Percentiles rank a stretch among this genome's conserved stretches.
Conservation (phyloP, 2,329 filamentous ascomycete species). For the Apiospora koreana region DNA sequence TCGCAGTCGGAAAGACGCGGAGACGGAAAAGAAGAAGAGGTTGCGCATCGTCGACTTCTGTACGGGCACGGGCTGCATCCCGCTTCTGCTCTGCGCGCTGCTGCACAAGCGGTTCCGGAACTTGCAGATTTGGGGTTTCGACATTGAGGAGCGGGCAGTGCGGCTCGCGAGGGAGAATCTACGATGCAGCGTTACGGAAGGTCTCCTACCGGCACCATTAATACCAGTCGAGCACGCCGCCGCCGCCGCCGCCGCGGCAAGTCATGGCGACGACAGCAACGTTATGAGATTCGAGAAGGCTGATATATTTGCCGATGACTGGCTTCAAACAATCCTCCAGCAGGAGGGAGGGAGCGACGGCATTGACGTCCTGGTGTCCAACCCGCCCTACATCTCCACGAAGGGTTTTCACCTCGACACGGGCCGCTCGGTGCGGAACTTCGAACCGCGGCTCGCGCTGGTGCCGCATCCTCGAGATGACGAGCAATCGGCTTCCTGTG, state of each 20-base stretch:
- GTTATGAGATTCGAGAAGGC: constrained; percentile 47
- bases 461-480: constrained; percentile 49
- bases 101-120: constrained; percentile 43
- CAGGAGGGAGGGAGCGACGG: background rate
- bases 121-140: constrained; percentile 62
- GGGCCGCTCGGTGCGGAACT: constrained; percentile 73
- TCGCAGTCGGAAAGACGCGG: constrained; percentile 14
- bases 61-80: constrained; percentile 88
- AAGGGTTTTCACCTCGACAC: constrained; percentile 63
- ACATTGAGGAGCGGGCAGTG: constrained; percentile 69
- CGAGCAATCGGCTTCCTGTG: constrained; percentile 19
- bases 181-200: constrained; percentile 43
- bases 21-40: constrained; percentile 17
- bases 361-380: constrained; percentile 75
- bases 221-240: background rate
- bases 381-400: constrained; percentile 87
- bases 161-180: constrained; percentile 67
- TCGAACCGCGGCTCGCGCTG: constrained; percentile 79
- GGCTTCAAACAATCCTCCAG: constrained; percentile 25
- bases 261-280: constrained; percentile 27
- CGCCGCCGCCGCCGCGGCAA: background rate
- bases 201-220: constrained; percentile 17
- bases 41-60: constrained; percentile 81
- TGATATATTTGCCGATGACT: constrained; percentile 49
- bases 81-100: constrained; percentile 70